Percentiles rank a stretch among this genome's conserved stretches.
These are phyloP conservation scores for Sarocladium oryzae DNA, from an alignment of 2,329 filamentous ascomycete genomes.

Conservation along the genomic window DNA sequence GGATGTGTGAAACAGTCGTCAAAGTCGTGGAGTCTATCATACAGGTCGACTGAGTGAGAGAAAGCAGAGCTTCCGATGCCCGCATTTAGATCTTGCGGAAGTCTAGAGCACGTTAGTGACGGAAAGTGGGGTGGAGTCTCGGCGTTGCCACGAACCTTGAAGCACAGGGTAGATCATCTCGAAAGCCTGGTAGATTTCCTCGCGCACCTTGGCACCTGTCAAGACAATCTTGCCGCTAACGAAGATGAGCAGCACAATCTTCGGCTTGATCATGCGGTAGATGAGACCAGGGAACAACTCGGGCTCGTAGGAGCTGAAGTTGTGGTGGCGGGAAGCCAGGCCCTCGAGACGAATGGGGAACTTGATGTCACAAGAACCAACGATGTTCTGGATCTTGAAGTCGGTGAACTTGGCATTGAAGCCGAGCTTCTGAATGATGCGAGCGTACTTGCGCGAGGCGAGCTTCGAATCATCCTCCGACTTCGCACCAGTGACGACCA, in stretches of 20 bases:
- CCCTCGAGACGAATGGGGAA: slow-evolving; percentile 97
- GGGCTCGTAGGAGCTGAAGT: slow-evolving; percentile 98
- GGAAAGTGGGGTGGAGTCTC: neutral
- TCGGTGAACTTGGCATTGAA: slow-evolving; percentile 99
- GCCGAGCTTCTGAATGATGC: slow-evolving; percentile 98
- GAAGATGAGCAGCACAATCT: slow-evolving; percentile 97
- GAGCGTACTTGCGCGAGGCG: slow-evolving; percentile 93
- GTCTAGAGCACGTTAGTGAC: slow-evolving; percentile 28
- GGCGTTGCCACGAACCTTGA: slow-evolving; percentile 54
- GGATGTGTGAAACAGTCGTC: slow-evolving; percentile 30
- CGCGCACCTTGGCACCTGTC: slow-evolving; percentile 93
- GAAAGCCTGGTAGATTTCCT: slow-evolving; percentile 96
- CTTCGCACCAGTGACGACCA: slow-evolving; percentile 98
- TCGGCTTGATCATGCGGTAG: slow-evolving; percentile 99
- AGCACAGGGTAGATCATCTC: slow-evolving; percentile 96
- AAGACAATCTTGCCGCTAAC: slow-evolving; percentile 97
- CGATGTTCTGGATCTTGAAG: slow-evolving; percentile 99
- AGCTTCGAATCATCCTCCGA: slow-evolving; percentile 97
- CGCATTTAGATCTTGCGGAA: slow-evolving; percentile 50
- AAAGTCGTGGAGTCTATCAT: slow-evolving; percentile 43
- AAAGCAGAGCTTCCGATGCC: neutral
- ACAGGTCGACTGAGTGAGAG: slow-evolving; percentile 23
- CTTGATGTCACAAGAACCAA: slow-evolving; percentile 98
- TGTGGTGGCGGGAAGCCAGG: slow-evolving; percentile 93
- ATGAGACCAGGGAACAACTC: slow-evolving; percentile 98